Evolutionary conservation across 768 basidiomycete species (phyloP).

Genomic region (Termitomyces sp.): DNA sequence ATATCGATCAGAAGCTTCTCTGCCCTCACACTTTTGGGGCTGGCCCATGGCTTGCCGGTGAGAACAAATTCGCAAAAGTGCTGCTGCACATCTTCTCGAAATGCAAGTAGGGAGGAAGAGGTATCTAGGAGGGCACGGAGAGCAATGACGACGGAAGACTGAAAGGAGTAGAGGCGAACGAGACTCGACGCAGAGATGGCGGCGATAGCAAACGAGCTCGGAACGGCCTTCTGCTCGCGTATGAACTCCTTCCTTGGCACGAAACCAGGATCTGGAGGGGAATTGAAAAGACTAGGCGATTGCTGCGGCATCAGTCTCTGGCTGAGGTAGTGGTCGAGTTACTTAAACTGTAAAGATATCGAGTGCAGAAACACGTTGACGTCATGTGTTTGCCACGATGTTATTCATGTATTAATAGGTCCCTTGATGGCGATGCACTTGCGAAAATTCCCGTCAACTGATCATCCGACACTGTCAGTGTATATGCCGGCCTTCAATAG

Average conservation of each 20-base stretch:
- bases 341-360: not conserved
- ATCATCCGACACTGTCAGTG: too few species aligned
- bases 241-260: conserved; percentile 73
- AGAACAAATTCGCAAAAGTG: conserved; percentile 66
- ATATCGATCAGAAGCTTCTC: conserved; percentile 72
- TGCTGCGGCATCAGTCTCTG: conserved; percentile 13
- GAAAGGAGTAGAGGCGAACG: conserved; percentile 71
- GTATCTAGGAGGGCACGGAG: conserved; percentile 57
- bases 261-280: conserved; percentile 46
- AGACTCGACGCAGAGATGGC: conserved; percentile 63
- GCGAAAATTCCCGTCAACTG: not conserved
- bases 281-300: conserved; percentile 1
- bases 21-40: conserved; percentile 58
- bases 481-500: not conserved
- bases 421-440: conserved; percentile 14
- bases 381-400: conserved; percentile 17
- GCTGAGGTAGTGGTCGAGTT: not conserved
- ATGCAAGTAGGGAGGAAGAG: conserved; percentile 35
- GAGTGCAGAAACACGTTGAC: conserved; percentile 15
- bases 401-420: conserved; percentile 10
- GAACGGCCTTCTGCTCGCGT: conserved; percentile 46
- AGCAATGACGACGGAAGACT: conserved; percentile 44
- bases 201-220: conserved; percentile 64
- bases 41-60: conserved; percentile 71
- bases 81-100: conserved; percentile 52